Evolutionary conservation across 148 eudicot species (phyloP), one percentile per base, ranked within the genome.

Genomic region (Nepenthes mirabilis): DNA sequence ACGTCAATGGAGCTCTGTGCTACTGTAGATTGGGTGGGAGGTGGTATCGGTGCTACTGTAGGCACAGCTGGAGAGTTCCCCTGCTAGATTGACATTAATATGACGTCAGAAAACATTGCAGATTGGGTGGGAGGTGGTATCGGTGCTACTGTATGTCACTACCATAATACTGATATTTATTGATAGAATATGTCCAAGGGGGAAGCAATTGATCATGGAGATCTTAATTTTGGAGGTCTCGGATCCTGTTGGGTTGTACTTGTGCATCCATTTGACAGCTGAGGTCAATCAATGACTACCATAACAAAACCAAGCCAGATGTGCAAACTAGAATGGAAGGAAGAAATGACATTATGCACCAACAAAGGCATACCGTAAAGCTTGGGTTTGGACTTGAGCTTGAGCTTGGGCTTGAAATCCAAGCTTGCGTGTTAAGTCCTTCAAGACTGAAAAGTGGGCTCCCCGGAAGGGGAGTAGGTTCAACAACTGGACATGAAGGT

Each of bases 341-440:
- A 40, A 40, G 8, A 40, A 40, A 40, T 40, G 45, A 40, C 45
- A 40, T 4, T 40, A 8, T 3, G 45, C 1, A 40, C 45, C 45
- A 40, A 8, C 45, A 12, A 59, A 34, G 45, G 69, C 50, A 52
- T 73, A 70, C 75, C 71, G 43, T 35, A 45, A 23, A 23, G 23
- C 23, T 23, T 23, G 23, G 23, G 23, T 23, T 23, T 0, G 23
- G 23, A 23, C 23, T 23, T 23, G 23, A 23, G 23, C 23, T 23
- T 23, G 23, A 23, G 23, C 23, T 23, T 23, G 66, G 14, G 11
- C 11, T 49, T n/a, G 14, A 10, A 10, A 49, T 2, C 10, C 12
- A n/a, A 67, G 75, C 80, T 83, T 81, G 88, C 14, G 73, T 56
- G 57, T 80, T 85, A 65, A 54, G 55, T 54, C 77, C 72, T 61